These are phyloP conservation scores for Stipa capillata DNA, from an alignment of 176 grass and related monocot species.

Conservation along the genomic window DNA sequence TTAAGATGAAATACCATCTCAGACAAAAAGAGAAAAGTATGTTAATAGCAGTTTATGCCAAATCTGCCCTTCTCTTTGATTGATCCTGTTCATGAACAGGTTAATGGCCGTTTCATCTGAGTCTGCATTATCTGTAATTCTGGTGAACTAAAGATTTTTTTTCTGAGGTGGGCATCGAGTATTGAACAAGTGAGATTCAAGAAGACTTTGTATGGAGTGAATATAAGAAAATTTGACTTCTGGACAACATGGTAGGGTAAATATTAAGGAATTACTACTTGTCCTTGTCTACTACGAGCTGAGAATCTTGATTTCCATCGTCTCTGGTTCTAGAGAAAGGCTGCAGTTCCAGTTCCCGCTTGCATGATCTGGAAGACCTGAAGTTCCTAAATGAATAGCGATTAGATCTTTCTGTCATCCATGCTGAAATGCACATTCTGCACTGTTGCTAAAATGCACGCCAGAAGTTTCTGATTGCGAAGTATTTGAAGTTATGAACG, in stretches of 20 bases:
- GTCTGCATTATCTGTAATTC: neutral
- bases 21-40: neutral
- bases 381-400: neutral
- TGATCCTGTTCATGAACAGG: neutral
- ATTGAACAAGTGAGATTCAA: neutral
- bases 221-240: neutral
- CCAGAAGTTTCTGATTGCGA: neutral
- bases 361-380: constrained; percentile 13
- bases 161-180: neutral
- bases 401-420: neutral
- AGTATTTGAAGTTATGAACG: neutral
- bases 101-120: neutral
- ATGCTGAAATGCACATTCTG: neutral
- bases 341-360: constrained; percentile 32
- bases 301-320: neutral
- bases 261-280: constrained; percentile 5
- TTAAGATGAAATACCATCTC: neutral
- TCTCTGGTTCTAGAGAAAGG: neutral
- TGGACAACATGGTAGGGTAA: neutral
- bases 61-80: neutral
- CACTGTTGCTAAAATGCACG: neutral
- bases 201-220: neutral
- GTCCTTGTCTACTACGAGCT: neutral
- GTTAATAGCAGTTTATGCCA: neutral
- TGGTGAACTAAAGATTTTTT: neutral